A percentile compares a stretch with the other conserved stretches of the same genome.
Evolutionary conservation across 164 flowering plant genomes (phyloP).

Genomic region (Brasenia schreberi): DNA sequence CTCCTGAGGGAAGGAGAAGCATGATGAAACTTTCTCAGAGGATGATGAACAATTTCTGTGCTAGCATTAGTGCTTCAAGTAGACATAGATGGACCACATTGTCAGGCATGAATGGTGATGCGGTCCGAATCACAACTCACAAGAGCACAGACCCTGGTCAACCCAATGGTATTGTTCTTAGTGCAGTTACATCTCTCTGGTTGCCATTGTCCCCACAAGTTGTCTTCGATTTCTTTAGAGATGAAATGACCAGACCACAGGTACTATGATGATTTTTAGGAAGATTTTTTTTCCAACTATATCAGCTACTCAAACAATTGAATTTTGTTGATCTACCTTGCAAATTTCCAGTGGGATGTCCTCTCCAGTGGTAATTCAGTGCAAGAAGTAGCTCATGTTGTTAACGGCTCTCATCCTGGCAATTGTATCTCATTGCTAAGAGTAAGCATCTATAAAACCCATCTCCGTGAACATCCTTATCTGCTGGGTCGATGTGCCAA

Average conservation of each 20-base stretch:
- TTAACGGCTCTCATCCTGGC: conserved; percentile 47
- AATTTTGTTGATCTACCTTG: not conserved
- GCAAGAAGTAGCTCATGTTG: conserved; percentile 44
- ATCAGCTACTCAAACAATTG: no score
- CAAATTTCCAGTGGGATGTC: conserved; percentile 57
- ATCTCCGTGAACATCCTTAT: not conserved
- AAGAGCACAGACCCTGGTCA: conserved; percentile 51
- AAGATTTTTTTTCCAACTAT: not conserved
- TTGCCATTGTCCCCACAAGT: conserved; percentile 36
- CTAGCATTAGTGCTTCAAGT: conserved; percentile 46
- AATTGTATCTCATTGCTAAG: conserved; percentile 34
- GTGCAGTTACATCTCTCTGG: conserved; percentile 71
- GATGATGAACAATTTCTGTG: conserved; percentile 55
- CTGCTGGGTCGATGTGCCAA: not conserved
- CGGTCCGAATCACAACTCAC: conserved; percentile 37
- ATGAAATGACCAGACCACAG: conserved; percentile 21
- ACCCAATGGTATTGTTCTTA: conserved; percentile 52
- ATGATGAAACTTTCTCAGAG: conserved; percentile 55
- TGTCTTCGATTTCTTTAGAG: conserved; percentile 50
- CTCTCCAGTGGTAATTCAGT: conserved; percentile 46
- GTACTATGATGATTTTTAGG: conserved; percentile 3
- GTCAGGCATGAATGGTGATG: conserved; percentile 26
- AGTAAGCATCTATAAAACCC: conserved; percentile 9
- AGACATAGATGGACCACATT: conserved; percentile 46
- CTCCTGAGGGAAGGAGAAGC: conserved; percentile 36